A percentile compares a stretch with the other conserved stretches of the same genome.
These are phyloP conservation scores for Ampelocalamus luodianensis DNA, from an alignment of 176 grass and related monocot genomes.

Conservation along the genomic window DNA sequence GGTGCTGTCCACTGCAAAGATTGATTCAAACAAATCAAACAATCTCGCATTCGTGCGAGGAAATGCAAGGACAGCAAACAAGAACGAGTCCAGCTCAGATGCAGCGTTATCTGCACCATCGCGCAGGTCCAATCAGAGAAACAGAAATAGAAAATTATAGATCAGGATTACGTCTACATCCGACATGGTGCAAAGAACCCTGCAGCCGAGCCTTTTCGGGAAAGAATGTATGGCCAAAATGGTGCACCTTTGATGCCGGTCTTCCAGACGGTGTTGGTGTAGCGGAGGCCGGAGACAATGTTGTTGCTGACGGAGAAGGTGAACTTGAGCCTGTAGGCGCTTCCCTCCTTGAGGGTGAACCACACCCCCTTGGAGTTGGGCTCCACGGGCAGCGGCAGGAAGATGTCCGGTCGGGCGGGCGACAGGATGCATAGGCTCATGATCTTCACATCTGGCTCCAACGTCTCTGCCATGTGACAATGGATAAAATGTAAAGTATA, in stretches of 20 bases:
- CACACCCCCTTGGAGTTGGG: slow-evolving; percentile 77
- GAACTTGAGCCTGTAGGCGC: slow-evolving; percentile 95
- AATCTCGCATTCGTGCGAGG: not conserved
- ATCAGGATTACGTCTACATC: not conserved
- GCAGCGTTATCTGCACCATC: not conserved
- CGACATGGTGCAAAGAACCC: not conserved
- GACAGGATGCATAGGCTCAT: slow-evolving; percentile 80
- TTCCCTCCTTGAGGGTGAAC: slow-evolving; percentile 93
- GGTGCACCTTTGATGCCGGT: slow-evolving; percentile 72
- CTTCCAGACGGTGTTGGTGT: slow-evolving; percentile 98
- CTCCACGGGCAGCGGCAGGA: slow-evolving; percentile 73
- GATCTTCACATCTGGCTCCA: slow-evolving; percentile 93
- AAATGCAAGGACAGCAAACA: not conserved
- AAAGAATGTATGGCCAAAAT: not conserved
- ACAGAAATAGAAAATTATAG: not conserved
- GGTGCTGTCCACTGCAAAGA: slow-evolving; percentile 65
- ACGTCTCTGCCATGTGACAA: slow-evolving; percentile 45
- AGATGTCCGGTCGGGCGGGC: slow-evolving; percentile 66
- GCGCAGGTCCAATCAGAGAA: not conserved
- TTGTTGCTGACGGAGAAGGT: slow-evolving; percentile 86
- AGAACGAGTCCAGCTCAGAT: not conserved
- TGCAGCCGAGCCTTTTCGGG: not conserved
- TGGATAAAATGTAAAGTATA: not conserved
- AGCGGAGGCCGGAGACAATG: slow-evolving; percentile 92
- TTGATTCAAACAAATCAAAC: not conserved